Evolutionary conservation across 257 asterid species (phyloP).

Genomic region (Oldenlandia corymbosa): DNA sequence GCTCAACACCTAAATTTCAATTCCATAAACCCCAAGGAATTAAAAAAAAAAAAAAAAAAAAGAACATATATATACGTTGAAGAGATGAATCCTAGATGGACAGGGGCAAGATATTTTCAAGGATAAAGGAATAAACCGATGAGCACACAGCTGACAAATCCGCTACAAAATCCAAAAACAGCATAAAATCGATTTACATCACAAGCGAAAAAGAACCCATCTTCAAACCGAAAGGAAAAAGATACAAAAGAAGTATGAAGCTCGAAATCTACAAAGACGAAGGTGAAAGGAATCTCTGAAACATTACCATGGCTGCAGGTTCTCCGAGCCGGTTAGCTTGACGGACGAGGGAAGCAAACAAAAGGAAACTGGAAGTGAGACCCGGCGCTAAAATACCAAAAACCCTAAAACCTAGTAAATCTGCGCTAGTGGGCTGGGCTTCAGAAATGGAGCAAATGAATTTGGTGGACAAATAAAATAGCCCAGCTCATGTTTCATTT

Average conservation of each 20-base stretch:
- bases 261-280: not conserved
- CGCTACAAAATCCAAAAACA: too few relatives aligned
- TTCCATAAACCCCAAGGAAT: not conserved
- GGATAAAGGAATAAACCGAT: too few relatives aligned
- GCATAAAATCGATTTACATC: too few relatives aligned
- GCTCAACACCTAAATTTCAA: not conserved
- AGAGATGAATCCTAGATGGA: too few relatives aligned
- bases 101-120: not conserved
- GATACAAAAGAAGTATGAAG: too few relatives aligned
- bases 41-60: too few relatives aligned
- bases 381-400: not conserved
- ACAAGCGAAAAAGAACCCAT: not conserved
- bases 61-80: too few relatives aligned
- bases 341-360: not conserved
- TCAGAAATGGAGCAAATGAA: too few relatives aligned
- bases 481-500: not conserved
- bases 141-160: too few relatives aligned
- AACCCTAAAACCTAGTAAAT: not conserved
- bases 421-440: conserved; percentile 6
- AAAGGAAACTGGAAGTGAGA: not conserved
- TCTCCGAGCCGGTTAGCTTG: not conserved
- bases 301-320: not conserved
- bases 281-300: not conserved
- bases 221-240: too few relatives aligned
- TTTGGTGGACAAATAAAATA: not conserved